Evolutionary conservation across 73 alveolate species (phyloP).

Genomic region (Paramecium primaurelia): DNA sequence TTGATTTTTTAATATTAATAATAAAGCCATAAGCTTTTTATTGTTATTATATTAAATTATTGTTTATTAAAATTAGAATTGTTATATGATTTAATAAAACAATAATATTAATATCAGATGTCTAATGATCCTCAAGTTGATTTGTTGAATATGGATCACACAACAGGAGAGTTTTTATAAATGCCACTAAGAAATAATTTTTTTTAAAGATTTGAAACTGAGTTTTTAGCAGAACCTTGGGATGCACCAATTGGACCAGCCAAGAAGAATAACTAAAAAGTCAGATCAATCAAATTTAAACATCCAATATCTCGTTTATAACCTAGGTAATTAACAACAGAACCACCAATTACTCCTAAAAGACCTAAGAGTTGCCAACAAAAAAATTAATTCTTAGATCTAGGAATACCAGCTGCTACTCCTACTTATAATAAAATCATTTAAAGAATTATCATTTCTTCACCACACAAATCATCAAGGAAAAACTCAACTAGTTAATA

Average conservation of each 20-base stretch:
- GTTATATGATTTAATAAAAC: neutral
- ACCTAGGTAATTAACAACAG: neutral
- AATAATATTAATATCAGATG: neutral
- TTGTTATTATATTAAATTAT: neutral
- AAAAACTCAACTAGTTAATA: conserved; percentile 31
- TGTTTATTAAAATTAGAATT: neutral
- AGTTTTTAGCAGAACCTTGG: neutral
- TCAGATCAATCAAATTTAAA: neutral
- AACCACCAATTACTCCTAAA: neutral
- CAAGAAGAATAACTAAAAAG: neutral
- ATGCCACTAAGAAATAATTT: neutral
- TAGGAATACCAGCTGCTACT: neutral
- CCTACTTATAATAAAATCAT: neutral
- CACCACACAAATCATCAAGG: neutral
- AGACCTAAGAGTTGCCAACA: neutral
- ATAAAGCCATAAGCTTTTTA: neutral
- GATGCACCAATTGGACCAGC: neutral
- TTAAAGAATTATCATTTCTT: neutral
- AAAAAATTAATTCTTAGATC: neutral
- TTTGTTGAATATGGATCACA: neutral
- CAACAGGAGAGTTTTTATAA: neutral
- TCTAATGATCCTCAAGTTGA: neutral
- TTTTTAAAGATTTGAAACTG: neutral
- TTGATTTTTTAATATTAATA: too few species aligned
- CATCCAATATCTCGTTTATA: neutral